Base-by-base conservation (phyloP, 2,329 filamentous ascomycete genomes). In the Chaetothyriales sp. region DNA sequence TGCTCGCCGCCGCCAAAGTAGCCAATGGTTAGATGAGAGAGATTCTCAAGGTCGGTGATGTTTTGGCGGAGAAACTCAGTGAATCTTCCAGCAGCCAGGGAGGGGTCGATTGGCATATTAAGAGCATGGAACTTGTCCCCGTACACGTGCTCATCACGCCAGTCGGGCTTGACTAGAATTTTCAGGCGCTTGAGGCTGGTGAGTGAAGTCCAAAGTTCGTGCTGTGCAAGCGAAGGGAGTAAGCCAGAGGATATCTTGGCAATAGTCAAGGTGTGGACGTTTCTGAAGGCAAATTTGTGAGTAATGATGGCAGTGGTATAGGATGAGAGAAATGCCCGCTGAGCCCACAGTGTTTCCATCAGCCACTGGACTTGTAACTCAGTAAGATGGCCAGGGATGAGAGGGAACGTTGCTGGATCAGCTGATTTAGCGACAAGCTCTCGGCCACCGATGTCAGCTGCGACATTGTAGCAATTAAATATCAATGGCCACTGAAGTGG, bases 1-100 rank as follows among this genome's bases (percentile, higher is more conserved):
- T 82, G 76, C 66, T 87, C 83, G 25, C 83, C 83, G 45, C 83
- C 82, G 49, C 77, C 78, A 5, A 77, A 69, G 77, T 81, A 87
- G 53, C 85, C 83, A 52, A 86, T 74, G 19, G 77, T 78, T 44
- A 86, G 68, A 28, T 68, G 75, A 51, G 73, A 76, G 58, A 86
- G 77, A 28, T 73, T 75, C 19, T 64, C 48, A 20, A 73, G 69
- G 43, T 58, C 59, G 18, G 72, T 70, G 40, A 83, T 71, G 53
- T 75, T 73, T 6, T 71, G 61, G 22, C 69, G 63, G 9, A 86
- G 68, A 4, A 83, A 65, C 5, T 64, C 61, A 60, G 75, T 76
- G 28, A 82, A 77, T n/a, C 67, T 66, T 22, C 65, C 58, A 1
- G 78, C 68, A 9, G 79, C 74, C 2, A 69, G 63, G 0, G 75